Evolutionary conservation across 441 rosid species (phyloP), one percentile per base, ranked within the genome.

Genomic region (Lepidium campestre): DNA sequence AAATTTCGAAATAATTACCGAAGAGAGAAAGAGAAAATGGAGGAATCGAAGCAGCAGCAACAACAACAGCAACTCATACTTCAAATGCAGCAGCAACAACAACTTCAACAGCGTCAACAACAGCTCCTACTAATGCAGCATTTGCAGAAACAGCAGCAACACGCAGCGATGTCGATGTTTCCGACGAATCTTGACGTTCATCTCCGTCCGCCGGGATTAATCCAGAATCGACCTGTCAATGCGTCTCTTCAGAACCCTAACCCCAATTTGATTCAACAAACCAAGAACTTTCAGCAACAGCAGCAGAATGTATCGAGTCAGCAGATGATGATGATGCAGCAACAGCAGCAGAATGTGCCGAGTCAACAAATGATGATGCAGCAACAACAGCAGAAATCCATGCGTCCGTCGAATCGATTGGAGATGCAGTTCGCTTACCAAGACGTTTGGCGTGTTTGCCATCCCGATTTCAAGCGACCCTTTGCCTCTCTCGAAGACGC

Each of bases 381-480:
- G 10, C 93, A 78, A 19, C 82, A 61, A 27, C 91, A 79, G 14
- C 85, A 83, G 80, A 86, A 80, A 80, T 79, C 54, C 65, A 79
- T 81, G 36, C 82, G 87, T 62, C 92, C 96, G 0, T 79, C 78
- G 75, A 89, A 91, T 73, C 96, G 81, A 65, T 65, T 67, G 65
- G 99, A 91, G 85, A 85, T 94, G 57, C 94, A 85, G 72, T 84
- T 88, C 82, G 91, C 98, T 17, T 94, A 89, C 74, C 97, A 91
- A 79, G 98, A 94, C 61, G 94, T 97, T 1, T 89, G 93, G 94
- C 87, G 94, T 55, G 91, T 94, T 44, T 94, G 99, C 67, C 86
- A 89, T 66, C 98, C 97, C 3, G 98, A 89, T 70, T 82, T 84
- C 66, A 94, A 89, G 63, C 86, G 91, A 10, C 97, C 98, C 2